phyloP scores from a whole-genome alignment of 2,329 filamentous ascomycete species.

The Ophiostoma piceae region DNA sequence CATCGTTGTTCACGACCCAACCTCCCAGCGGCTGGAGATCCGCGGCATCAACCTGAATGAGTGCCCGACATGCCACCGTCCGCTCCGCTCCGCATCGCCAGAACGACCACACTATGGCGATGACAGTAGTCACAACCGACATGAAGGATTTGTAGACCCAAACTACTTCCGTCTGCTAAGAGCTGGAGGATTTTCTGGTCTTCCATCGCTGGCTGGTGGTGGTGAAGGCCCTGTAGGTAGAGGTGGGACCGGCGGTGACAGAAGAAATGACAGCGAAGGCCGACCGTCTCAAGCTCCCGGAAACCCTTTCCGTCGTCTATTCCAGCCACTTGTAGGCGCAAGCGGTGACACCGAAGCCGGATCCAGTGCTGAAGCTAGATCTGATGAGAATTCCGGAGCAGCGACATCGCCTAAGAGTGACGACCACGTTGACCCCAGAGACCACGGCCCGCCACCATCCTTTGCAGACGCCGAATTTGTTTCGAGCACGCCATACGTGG shows the following conservation, averaged over 20 bases:
- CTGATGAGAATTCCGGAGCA: not conserved
- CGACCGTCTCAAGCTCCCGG: constrained; percentile 35
- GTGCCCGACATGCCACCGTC: constrained; percentile 87
- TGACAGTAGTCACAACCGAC: constrained; percentile 32
- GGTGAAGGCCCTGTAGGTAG: not conserved
- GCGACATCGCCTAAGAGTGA: not conserved
- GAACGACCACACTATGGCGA: constrained; percentile 46
- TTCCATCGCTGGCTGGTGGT: constrained; percentile 22
- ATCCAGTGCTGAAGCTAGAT: not conserved
- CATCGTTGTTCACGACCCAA: constrained; percentile 83
- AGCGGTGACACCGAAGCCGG: not conserved
- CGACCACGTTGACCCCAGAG: not conserved
- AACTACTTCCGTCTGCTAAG: constrained; percentile 94
- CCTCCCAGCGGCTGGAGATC: constrained; percentile 79
- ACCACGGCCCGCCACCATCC: constrained; percentile 17
- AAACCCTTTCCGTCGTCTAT: constrained; percentile 48
- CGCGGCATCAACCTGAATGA: constrained; percentile 58
- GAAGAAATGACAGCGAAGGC: not conserved
- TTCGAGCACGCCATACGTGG: constrained; percentile 42
- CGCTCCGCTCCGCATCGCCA: constrained; percentile 49
- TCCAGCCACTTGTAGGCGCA: constrained; percentile 39
- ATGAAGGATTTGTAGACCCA: constrained; percentile 74
- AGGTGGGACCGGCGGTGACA: not conserved
- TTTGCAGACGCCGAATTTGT: constrained; percentile 43
- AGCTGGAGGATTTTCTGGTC: constrained; percentile 42